A percentile compares a stretch with the other conserved stretches of the same genome.
Conservation (phyloP, 352 stramenopile species). For the Pythium rhizo-oryzae region DNA sequence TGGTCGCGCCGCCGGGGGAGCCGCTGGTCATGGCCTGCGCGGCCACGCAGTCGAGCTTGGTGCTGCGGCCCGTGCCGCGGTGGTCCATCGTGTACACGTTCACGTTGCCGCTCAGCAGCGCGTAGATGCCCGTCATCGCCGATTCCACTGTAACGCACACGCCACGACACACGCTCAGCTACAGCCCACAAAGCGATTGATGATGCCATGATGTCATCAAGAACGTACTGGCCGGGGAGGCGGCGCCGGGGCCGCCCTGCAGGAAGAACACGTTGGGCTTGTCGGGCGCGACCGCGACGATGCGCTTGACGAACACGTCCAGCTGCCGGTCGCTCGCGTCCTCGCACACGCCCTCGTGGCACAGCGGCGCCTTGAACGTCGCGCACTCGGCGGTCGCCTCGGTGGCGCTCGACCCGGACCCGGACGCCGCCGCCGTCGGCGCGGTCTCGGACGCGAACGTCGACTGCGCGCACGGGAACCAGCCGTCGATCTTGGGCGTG, state of each 20-base stretch:
- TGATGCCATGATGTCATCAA: too few relatives aligned
- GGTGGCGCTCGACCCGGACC: constrained; percentile 3
- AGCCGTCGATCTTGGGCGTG: constrained; percentile 39
- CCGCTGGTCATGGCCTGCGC: constrained; percentile 34
- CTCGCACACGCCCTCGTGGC: constrained; percentile 45
- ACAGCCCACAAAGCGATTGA: too few relatives aligned
- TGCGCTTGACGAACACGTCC: constrained; percentile 54
- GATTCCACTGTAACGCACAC: constrained; percentile 11
- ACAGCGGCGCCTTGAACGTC: constrained; percentile 41
- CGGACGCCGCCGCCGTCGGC: not conserved
- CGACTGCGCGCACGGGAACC: constrained; percentile 38
- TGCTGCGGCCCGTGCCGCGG: constrained; percentile 49
- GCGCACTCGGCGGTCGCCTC: constrained; percentile 37
- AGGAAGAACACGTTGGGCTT: constrained; percentile 31
- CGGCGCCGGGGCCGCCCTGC: constrained; percentile 24
- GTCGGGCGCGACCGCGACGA: constrained; percentile 10
- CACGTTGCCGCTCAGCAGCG: constrained; percentile 33
- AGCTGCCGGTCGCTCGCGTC: constrained; percentile 32
- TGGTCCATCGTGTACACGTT: constrained; percentile 69
- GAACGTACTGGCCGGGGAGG: constrained; percentile 24
- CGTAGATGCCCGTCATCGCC: constrained; percentile 44
- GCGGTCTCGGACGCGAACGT: constrained; percentile 12
- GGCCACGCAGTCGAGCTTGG: constrained; percentile 42
- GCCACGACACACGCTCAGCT: too few relatives aligned
- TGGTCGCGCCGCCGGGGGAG: constrained; percentile 21